Evolutionary conservation across 768 basidiomycete genomes (phyloP).

Genomic region (Baorangia bicolor): DNA sequence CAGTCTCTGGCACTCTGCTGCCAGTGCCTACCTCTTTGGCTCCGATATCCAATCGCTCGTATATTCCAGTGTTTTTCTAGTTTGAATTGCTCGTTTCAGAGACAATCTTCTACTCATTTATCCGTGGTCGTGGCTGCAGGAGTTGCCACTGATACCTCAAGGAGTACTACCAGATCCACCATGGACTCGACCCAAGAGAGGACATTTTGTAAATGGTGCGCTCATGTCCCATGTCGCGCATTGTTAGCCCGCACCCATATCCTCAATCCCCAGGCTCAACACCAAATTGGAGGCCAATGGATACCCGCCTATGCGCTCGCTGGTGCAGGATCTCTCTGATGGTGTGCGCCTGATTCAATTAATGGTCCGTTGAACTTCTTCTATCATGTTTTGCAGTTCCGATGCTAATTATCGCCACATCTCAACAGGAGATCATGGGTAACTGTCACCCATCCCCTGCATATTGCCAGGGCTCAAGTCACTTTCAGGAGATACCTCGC

Average conservation of each 20-base stretch:
- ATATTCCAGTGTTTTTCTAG: background rate
- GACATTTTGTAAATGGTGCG: constrained; percentile 91
- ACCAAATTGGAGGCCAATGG: constrained; percentile 87
- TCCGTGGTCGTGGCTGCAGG: background rate
- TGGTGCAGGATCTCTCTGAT: constrained; percentile 90
- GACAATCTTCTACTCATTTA: background rate
- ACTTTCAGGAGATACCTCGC: constrained; percentile 73
- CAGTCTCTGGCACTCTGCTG: background rate
- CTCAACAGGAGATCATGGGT: constrained; percentile 93
- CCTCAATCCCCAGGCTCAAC: constrained; percentile 71
- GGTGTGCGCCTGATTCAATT: constrained; percentile 95
- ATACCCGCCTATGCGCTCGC: constrained; percentile 84
- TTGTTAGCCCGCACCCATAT: background rate
- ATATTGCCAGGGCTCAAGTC: constrained; percentile 8
- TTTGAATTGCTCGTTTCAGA: background rate
- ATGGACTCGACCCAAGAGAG: constrained; percentile 56
- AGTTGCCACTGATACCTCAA: background rate
- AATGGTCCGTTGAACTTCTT: constrained; percentile 54
- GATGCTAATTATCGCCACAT: background rate
- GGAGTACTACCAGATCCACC: background rate
- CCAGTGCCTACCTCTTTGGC: background rate
- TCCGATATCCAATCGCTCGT: background rate
- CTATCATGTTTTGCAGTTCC: background rate
- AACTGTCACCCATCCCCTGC: constrained; percentile 17
- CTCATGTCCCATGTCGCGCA: background rate